These are phyloP conservation scores for Aureobasidium melanogenum DNA, from an alignment of 2,329 filamentous ascomycete genomes.

Conservation along the genomic window DNA sequence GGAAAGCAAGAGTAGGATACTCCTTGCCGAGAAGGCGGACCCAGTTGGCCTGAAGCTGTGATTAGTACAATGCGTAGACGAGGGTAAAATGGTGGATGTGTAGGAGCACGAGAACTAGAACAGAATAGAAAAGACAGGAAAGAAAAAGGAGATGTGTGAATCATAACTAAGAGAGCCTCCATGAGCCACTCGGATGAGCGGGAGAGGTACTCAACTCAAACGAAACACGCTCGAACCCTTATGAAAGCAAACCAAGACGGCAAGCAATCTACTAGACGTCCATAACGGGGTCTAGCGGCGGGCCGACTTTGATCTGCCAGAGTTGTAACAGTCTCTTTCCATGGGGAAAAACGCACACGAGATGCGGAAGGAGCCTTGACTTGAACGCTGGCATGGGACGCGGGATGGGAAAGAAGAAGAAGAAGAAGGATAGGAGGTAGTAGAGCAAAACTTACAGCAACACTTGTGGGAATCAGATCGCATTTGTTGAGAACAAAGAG, in stretches of 20 bases:
- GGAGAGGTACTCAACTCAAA: conserved; percentile 94
- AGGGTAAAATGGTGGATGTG: background rate
- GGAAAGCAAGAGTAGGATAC: conserved; percentile 88
- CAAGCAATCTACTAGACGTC: conserved; percentile 56
- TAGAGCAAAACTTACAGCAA: conserved; percentile 73
- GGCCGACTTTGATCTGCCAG: conserved; percentile 87
- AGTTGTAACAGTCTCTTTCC: conserved; percentile 95
- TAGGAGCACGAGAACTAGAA: background rate
- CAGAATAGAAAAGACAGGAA: conserved; percentile 19
- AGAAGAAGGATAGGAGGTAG: conserved; percentile 14
- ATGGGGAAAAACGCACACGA: conserved; percentile 49
- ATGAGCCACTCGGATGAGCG: conserved; percentile 51
- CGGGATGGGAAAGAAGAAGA: conserved; percentile 21
- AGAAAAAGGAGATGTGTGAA: conserved; percentile 60
- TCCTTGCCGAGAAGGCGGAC: conserved; percentile 81
- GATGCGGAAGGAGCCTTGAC: conserved; percentile 68
- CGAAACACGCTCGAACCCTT: conserved; percentile 71
- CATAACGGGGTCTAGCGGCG: conserved; percentile 57
- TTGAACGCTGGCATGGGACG: conserved; percentile 65
- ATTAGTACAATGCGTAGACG: background rate
- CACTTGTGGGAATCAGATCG: conserved; percentile 82
- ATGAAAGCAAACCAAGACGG: conserved; percentile 83
- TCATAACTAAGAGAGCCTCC: conserved; percentile 98
- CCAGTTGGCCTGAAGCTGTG: conserved; percentile 68
- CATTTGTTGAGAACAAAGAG: conserved; percentile 86